Evolutionary conservation across 2,329 filamentous ascomycete genomes (phyloP), one percentile per base, ranked within the genome.

Genomic region (Fusarium caatingaense): DNA sequence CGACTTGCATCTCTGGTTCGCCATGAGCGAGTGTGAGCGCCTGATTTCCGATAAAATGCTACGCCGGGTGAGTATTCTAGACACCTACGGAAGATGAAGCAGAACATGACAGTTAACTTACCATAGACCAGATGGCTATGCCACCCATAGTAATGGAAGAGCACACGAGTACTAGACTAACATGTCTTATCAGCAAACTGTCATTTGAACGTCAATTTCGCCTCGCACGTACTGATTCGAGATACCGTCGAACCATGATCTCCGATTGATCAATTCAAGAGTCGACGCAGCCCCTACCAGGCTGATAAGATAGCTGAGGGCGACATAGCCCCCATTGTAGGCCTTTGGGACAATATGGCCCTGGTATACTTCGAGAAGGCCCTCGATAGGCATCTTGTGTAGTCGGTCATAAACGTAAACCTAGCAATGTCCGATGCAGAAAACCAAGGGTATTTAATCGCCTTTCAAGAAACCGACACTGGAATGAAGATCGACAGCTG

Each of bases 71-170:
- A 41, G 56, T 21, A 47, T 9, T n/a, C 10, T 6, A n/a, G 18
- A 37, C 6, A n/a, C 6, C 4, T 11, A 37, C 28, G 12, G 28
- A 15, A 30, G 28, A 30, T 7, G 34, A 6, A 7, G 34, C 16
- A 11, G 18, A 37, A n/a, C 18, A n/a, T 4, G 6, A 37, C 34
- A 37, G 18, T 37, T 1, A 30, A 51, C 60, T 45, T 23, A 66
- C 63, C 63, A 66, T 66, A 3, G 41, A 66, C 63, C 63, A 66
- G 9, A 66, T 66, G 3, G 63, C 10, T n/a, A 66, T 66, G 10
- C 63, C 63, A 7, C 63, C 63, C 63, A 66, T 66, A 1, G 63
- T 66, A 6, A 66, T 45, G 6, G 63, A 47, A 27, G 63, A 66
- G 11, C 46, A 34, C 9, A 25, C 48, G 6, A 66, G 42, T 20